Evolutionary conservation across 345 rosid genomes (phyloP).

Genomic region (Eutrema japonicum): DNA sequence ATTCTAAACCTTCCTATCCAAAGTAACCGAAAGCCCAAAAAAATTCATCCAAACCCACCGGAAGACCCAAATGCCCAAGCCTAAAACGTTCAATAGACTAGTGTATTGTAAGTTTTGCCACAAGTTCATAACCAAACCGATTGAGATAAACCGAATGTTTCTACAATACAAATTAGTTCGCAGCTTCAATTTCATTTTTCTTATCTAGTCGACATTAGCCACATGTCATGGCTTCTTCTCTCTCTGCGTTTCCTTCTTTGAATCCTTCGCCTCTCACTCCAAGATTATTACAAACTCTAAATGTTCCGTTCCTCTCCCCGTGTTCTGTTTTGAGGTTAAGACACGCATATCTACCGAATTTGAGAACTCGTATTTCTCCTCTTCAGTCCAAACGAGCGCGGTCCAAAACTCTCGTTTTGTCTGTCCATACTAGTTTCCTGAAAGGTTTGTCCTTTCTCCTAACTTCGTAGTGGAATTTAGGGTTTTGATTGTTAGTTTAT

Average conservation of each 20-base stretch:
- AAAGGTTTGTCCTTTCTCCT: constrained; percentile 48
- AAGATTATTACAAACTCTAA: constrained; percentile 42
- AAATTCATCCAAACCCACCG: too few relatives aligned
- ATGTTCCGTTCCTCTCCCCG: constrained; percentile 39
- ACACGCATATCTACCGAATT: constrained; percentile 28
- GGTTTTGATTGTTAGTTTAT: constrained; percentile 1
- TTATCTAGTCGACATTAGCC: constrained; percentile 7
- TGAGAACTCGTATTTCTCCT: constrained; percentile 33
- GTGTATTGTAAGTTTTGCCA: too few relatives aligned
- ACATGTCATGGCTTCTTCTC: constrained; percentile 37
- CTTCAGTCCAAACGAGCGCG: constrained; percentile 39
- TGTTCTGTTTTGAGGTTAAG: constrained; percentile 43
- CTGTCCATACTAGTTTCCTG: constrained; percentile 56
- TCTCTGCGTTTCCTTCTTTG: constrained; percentile 19
- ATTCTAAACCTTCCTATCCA: too few relatives aligned
- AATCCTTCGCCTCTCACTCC: constrained; percentile 38
- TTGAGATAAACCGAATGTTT: too few relatives aligned
- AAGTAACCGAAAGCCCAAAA: too few relatives aligned
- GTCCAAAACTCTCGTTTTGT: constrained; percentile 42
- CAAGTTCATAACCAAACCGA: too few relatives aligned
- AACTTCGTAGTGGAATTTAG: neutral
- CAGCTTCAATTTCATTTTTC: constrained; percentile 3
- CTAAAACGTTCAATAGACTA: too few relatives aligned
- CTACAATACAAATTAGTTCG: neutral
- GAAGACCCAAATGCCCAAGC: too few relatives aligned